These are phyloP conservation scores for Rauvolfia tetraphylla DNA, from an alignment of 257 asterid genomes.

Conservation along the genomic window DNA sequence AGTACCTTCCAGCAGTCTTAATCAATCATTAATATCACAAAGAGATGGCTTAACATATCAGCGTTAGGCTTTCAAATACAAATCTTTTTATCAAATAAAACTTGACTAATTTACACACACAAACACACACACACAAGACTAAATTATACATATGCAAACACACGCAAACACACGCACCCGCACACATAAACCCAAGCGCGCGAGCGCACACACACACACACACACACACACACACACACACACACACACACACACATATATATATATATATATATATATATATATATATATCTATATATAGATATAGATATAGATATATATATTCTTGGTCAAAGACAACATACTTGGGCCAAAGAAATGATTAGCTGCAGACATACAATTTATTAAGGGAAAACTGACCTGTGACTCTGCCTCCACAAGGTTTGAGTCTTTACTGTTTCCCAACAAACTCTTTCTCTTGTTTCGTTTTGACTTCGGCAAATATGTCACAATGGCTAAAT, in stretches of 20 bases:
- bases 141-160: too few relatives aligned
- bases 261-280: too few relatives aligned
- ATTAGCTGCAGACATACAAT: not conserved
- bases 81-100: not conserved
- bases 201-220: too few relatives aligned
- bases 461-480: conserved; percentile 75
- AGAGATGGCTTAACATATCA: not conserved
- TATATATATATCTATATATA: too few relatives aligned
- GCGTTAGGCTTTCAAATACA: not conserved
- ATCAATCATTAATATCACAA: not conserved
- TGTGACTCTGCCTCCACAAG: conserved; percentile 27
- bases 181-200: too few relatives aligned
- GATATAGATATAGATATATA: too few relatives aligned
- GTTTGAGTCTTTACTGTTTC: conserved; percentile 42
- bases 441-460: conserved; percentile 79
- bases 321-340: not conserved
- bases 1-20: not conserved
- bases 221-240: too few relatives aligned
- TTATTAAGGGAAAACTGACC: conserved; percentile 4
- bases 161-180: too few relatives aligned
- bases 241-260: too few relatives aligned
- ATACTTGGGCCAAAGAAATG: not conserved
- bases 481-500: conserved; percentile 70
- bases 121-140: too few relatives aligned
- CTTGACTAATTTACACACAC: not conserved